Evolutionary conservation across 1,284 basidiomycete genomes (phyloP).

Genomic region (Ceratobasidium sp.): DNA sequence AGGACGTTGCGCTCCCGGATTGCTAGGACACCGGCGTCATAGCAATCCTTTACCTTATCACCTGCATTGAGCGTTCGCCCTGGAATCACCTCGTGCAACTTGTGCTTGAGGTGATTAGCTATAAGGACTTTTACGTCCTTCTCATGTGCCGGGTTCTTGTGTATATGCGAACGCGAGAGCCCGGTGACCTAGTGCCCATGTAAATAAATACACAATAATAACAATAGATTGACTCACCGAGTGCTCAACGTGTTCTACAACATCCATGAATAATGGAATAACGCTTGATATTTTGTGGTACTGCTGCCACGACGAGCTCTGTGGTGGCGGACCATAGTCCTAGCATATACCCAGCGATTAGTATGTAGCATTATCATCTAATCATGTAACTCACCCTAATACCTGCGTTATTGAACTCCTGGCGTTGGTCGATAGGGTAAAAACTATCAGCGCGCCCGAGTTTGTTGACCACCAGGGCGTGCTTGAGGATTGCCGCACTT

Average conservation of each 20-base stretch:
- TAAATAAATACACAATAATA: not conserved
- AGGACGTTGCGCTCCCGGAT: not conserved
- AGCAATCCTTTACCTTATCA: not conserved
- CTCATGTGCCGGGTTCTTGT: not conserved
- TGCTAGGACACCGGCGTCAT: not conserved
- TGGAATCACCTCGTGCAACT: not conserved
- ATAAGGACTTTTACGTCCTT: not conserved
- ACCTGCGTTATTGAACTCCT: constrained; percentile 19
- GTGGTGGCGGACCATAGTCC: constrained; percentile 15
- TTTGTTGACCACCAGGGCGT: constrained; percentile 9
- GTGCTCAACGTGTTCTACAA: constrained; percentile 2
- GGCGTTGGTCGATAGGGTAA: constrained; percentile 18
- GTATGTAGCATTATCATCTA: too few relatives aligned
- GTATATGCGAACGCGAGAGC: constrained; percentile 1
- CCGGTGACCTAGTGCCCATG: not conserved
- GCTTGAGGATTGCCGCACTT: constrained; percentile 3
- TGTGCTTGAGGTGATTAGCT: not conserved
- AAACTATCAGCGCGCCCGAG: not conserved
- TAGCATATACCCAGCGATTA: not conserved
- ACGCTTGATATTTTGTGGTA: constrained; percentile 6
- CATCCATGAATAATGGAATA: not conserved
- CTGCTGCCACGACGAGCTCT: constrained; percentile 7
- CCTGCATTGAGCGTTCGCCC: not conserved
- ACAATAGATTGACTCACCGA: not conserved
- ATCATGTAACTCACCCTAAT: not conserved